These are phyloP conservation scores for Solanum paucissectum DNA, from an alignment of 257 asterid genomes.

Conservation along the genomic window DNA sequence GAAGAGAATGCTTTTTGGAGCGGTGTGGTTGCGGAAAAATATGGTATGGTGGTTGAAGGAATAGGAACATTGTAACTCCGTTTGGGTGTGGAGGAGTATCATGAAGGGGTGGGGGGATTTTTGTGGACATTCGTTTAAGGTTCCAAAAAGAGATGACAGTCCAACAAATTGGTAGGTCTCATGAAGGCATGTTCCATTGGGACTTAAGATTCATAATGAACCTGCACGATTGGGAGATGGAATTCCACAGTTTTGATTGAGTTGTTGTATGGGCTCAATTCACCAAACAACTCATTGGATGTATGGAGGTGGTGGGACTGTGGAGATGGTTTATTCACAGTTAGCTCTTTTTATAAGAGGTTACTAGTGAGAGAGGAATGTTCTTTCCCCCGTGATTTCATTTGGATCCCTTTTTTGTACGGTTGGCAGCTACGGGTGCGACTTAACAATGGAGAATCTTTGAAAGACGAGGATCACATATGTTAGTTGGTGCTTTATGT, in stretches of 20 bases:
- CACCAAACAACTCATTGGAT: neutral
- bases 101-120: neutral
- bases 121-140: neutral
- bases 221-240: neutral
- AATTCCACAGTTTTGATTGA: neutral
- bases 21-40: neutral
- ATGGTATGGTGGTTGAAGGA: neutral
- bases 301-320: neutral
- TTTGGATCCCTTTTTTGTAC: neutral
- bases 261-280: neutral
- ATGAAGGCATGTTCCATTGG: neutral
- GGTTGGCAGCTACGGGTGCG: neutral
- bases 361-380: neutral
- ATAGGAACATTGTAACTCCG: neutral
- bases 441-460: neutral
- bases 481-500: neutral
- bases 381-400: neutral
- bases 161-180: neutral
- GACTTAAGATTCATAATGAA: neutral
- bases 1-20: neutral
- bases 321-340: neutral
- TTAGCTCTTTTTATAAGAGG: neutral
- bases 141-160: neutral
- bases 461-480: neutral
- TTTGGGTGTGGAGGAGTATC: neutral